Evolutionary conservation across 352 stramenopile genomes (phyloP), one percentile per base, ranked within the genome.

Genomic region (Plasmopara muralis): DNA sequence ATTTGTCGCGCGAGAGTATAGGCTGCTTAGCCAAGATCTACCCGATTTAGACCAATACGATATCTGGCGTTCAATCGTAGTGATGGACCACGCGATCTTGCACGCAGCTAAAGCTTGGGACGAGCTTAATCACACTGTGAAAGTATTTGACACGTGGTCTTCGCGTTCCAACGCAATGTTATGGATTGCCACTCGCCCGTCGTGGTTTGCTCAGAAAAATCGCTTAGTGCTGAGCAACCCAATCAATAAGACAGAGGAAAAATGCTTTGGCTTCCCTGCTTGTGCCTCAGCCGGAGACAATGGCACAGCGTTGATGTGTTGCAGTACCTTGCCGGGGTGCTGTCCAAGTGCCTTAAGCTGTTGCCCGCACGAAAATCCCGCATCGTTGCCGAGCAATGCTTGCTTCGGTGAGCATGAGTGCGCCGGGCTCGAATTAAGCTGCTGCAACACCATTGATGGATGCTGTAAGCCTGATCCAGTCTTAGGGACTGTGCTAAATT

Each of bases 61-160:
- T 44, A 79, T 89, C 45, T 92, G 82, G 82, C 78, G 80, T 45
- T 87, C 77, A 28, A 72, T 87, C 14, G 64, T 88, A 7, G 62
- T 83, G 45, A 66, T 92, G 45, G 70, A 89, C 53, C 76, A 89
- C 39, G 82, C 82, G 33, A 85, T 89, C 49, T 53, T 89, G 18
- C 53, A 92, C 43, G 78, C 63, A 7, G 53, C 51, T 0, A 43
- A 62, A 0, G 82, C 76, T 48, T 92, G 82, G 82, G 54, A 85
- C 25, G 71, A 85, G 41, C 64, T 92, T n/a, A 63, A 57, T 4
- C 60, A 64, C 29, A 70, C 63, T 2, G 62, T 87, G 18, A 62
- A 62, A 30, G 56, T 48, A 2, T 89, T 80, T 48, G 82, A 92
- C 59, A 83, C 75, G 56, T 88, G 82, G 76, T 87, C 83, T 42